phyloP scores from a whole-genome alignment of 192 early-diverging fungal species.

The Coemansia javaensis region DNA sequence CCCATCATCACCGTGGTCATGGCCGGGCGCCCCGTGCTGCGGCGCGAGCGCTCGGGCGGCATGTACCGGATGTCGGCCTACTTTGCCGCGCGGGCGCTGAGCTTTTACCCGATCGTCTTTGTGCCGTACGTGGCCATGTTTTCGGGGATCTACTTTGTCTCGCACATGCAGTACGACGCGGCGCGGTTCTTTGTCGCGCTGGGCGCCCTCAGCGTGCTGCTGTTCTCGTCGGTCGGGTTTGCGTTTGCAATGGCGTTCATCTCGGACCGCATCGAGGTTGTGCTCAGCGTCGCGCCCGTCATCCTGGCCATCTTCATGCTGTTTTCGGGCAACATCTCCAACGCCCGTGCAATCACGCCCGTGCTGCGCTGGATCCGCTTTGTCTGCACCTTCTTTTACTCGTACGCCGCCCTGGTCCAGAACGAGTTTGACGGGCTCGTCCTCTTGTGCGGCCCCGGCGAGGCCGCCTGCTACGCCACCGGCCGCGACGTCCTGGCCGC shows the following conservation, averaged over 20 bases:
- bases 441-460: constrained; percentile 11
- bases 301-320: constrained; percentile 23
- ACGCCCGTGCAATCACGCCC: constrained; percentile 31
- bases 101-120: constrained; percentile 36
- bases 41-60: constrained; percentile 58
- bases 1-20: constrained; percentile 47
- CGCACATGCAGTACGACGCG: constrained; percentile 27
- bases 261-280: constrained; percentile 20
- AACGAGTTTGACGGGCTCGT: constrained; percentile 41
- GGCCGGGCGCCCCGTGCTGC: constrained; percentile 45
- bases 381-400: constrained; percentile 26
- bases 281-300: constrained; percentile 29
- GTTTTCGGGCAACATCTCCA: constrained; percentile 40
- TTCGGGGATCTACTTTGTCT: constrained; percentile 27
- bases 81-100: constrained; percentile 58
- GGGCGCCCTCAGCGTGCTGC: constrained; percentile 12
- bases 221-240: constrained; percentile 27
- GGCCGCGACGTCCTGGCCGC: constrained; percentile 26
- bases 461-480: constrained; percentile 12
- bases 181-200: constrained; percentile 28
- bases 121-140: constrained; percentile 18
- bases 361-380: constrained; percentile 47
- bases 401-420: constrained; percentile 27
- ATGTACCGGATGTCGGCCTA: constrained; percentile 58
- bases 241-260: constrained; percentile 29